Evolutionary conservation across 2,329 filamentous ascomycete genomes (phyloP), one percentile per base, ranked within the genome.

Genomic region (Fusarium sp.): DNA sequence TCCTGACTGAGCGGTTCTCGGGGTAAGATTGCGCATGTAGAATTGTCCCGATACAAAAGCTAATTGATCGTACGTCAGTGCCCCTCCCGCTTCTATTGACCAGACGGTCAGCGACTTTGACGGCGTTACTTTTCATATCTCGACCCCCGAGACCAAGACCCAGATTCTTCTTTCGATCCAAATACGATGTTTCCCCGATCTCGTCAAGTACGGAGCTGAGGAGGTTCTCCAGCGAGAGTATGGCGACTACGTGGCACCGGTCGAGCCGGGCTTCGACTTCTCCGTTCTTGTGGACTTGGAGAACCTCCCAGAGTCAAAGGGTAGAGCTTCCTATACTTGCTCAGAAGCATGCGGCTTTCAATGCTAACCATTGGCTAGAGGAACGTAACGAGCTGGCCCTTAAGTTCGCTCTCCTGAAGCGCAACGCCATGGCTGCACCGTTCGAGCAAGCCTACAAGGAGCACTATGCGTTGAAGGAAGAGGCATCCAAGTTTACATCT

Each of bases 21-120:
- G 92, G 92, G 93, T 95, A 86, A 77, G 83, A 69, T 53, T 52
- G 49, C 39, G 28, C 45, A 60, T 57, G 10, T 42, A 26, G 10
- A 7, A 53, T 50, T 55, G 63, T 68, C 58, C 69, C 15, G 18
- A 55, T 53, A 46, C 54, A 43, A 39, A 75, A 75, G 78, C 81
- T 82, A 68, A 82, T 80, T 77, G 68, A 80, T 81, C 78, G 78
- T 76, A 71, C 70, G 62, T 59, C 77, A 98, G 95, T 82, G 92
- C 92, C 80, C 84, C 93, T 73, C 94, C 94, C 62, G 88, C 90
- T 63, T 94, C 93, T 74, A 97, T 99, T 80, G 97, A 99, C 83
- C 96, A 99, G 85, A 94, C 97, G 69, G 94, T 98, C 68, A 98
- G 95, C 79, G 96, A 99, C 83, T 99, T 99, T 79, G 97, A 99